Percentiles rank a stretch among this genome's conserved stretches.
phyloP scores from a whole-genome alignment of 1,284 basidiomycete species.

The Puccinia coronata region DNA sequence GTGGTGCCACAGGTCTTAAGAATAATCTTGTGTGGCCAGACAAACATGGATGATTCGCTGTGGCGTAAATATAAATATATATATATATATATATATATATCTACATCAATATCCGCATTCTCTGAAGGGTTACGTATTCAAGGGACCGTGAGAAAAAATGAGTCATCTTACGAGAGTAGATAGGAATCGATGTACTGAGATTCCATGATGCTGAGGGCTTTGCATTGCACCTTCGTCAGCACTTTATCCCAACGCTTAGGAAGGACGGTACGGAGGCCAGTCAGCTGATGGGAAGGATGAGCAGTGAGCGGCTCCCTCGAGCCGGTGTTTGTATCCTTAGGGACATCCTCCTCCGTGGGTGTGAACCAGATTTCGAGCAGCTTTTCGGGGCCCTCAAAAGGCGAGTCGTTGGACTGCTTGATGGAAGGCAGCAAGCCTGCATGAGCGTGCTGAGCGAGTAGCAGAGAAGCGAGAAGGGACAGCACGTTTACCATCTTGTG shows the following conservation, averaged over 20 bases:
- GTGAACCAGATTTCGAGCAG: constrained; percentile 98
- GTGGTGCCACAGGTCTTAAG: constrained; percentile 99
- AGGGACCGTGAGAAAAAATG: constrained; percentile 14
- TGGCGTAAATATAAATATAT: too few species aligned
- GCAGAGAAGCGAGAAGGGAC: too few species aligned
- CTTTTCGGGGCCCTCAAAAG: constrained; percentile 75
- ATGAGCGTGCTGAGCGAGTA: too few species aligned
- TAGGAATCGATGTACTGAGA: constrained; percentile 91
- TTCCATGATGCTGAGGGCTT: constrained; percentile 85
- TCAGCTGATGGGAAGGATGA: constrained; percentile 51
- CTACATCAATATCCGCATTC: too few species aligned
- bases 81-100: too few species aligned
- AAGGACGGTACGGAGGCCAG: constrained; percentile 76
- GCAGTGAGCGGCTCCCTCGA: constrained; percentile 59
- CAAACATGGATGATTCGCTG: constrained; percentile 96
- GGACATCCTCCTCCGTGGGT: constrained; percentile 69
- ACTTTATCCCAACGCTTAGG: constrained; percentile 88
- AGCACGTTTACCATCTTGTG: too few species aligned
- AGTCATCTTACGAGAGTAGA: constrained; percentile 76
- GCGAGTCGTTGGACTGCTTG: too few species aligned
- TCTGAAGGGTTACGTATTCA: too few species aligned
- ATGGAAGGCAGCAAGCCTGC: too few species aligned
- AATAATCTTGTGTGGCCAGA: constrained; percentile 92
- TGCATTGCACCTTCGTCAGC: constrained; percentile 96
- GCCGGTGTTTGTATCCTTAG: constrained; percentile 57